Evolutionary conservation across 805 yeast species (phyloP), one percentile per base, ranked within the genome.

Genomic region (Kluyveromyces wickerhamii): DNA sequence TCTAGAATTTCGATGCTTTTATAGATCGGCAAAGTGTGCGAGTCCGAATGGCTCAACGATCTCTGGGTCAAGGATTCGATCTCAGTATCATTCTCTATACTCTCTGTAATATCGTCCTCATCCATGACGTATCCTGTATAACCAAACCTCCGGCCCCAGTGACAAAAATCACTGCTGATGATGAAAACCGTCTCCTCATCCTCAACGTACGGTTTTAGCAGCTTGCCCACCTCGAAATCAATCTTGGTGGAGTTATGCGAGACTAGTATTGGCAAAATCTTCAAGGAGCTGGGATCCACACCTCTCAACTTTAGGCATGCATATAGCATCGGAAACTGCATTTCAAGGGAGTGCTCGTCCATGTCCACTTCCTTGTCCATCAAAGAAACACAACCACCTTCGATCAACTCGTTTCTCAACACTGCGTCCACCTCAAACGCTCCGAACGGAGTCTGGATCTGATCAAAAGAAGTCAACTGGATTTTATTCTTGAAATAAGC

Each of bases 101-200:
- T 49, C 8, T 51, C 56, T 3, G 43, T 31, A 15, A 53, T 32
- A 13, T 52, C 59, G 9, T 44, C 46, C 28, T 35, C 41, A 28
- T 42, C 46, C 5, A 52, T 51, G 0, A 76, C 65, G 42, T 75
- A 78, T 5, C 63, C 59, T 3, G 72, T 72, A 48, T 74, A 81
- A 10, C 70, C 71, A 49, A 80, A 81, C 24, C 84, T 56, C 2
- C 65, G 45, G 1, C 88, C 88, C 98, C 98, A 92, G 54, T 92
- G 98, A 52, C 96, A 88, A 50, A 92, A 92, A 62, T 92, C 98
- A 2, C 89, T 74, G 52, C 94, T 82, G 4, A 92, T 68, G 11
- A 85, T 74, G 55, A 92, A 83, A 12, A 45, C 32, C 2, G 85
- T 78, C 47, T 74, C 75, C 16, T 60, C 58, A 20, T 70, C 67